Evolutionary conservation across 208 protist species (phyloP).

Genomic region (Trypanosoma theileri): DNA sequence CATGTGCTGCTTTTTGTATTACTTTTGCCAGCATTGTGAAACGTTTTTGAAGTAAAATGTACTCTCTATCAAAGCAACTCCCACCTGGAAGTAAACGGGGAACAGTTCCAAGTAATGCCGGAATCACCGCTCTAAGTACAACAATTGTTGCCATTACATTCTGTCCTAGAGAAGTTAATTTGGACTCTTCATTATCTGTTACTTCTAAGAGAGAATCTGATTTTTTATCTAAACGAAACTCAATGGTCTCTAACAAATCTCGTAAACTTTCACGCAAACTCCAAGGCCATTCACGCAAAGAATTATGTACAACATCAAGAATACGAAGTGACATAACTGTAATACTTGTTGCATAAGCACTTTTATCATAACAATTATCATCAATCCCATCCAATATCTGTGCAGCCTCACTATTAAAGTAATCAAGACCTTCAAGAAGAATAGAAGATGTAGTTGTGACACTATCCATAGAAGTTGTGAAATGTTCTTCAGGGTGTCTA

Average conservation of each 20-base stretch:
- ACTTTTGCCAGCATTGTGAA: constrained; percentile 32
- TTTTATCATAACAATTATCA: background rate
- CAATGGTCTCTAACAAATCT: background rate
- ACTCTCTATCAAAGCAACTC: constrained; percentile 27
- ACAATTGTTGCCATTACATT: constrained; percentile 41
- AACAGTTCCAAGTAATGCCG: constrained; percentile 36
- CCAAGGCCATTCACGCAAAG: constrained; percentile 16
- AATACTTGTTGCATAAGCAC: constrained; percentile 5
- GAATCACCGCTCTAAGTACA: constrained; percentile 34
- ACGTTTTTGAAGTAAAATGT: constrained; percentile 29
- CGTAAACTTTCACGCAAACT: constrained; percentile 5
- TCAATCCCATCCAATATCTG: background rate
- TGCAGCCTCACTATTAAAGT: constrained; percentile 2
- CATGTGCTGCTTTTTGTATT: constrained; percentile 42
- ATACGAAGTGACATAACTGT: constrained; percentile 8
- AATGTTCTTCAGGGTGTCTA: background rate
- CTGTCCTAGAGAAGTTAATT: constrained; percentile 32
- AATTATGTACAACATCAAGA: constrained; percentile 12
- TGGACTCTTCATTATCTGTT: background rate
- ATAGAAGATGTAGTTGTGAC: background rate
- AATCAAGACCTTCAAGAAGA: constrained; percentile 23
- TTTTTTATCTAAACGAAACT: background rate
- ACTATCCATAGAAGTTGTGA: background rate
- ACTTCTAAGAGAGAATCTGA: background rate
- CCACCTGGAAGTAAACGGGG: constrained; percentile 33